Evolutionary conservation across 805 yeast species (phyloP), one percentile per base, ranked within the genome.

Genomic region (Nakazawaea molendinolei): DNA sequence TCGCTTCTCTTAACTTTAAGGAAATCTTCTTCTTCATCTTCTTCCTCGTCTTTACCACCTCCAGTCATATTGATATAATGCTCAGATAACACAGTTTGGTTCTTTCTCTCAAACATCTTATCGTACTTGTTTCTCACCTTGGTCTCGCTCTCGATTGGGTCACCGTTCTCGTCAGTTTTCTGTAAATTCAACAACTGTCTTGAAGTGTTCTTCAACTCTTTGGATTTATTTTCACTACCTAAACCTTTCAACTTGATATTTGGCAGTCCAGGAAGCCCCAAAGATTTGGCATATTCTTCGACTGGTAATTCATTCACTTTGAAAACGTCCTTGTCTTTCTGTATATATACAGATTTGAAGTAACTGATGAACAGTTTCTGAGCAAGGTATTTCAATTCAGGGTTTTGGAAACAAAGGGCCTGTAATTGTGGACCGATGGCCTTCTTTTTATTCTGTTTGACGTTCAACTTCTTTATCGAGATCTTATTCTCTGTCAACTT

Each of bases 211-310:
- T 90, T 90, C 62, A 74, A 61, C 46, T 78, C 86, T 51, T 86
- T 86, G 18, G 69, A 63, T 44, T 60, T 64, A 36, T 57, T 55
- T 23, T 67, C 50, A 24, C 47, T 58, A 29, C 60, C 62, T 5
- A 36, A 34, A 12, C 48, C 45, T 51, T 55, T 59, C 39, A 90
- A 71, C 54, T 86, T 87, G 49, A 92, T 82, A 49, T 84, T 80
- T 28, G 99, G 99, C 3, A 95, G 95, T 37, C 97, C 95, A 1
- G 97, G 96, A 28, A 92, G 69, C 8, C 99, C 99, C 32, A 89
- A 58, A 4, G 95, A 83, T 41, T 74, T 74, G 5, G 99, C 97
- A 58, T 67, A 87, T 38, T 74, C 84, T 44, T 90, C 96, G 3
- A 80, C 61, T 3, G 95, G 94, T 3, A 90, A 54, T 32, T 76